Percentiles rank a stretch among this genome's conserved stretches.
Evolutionary conservation across 345 rosid genomes (phyloP).

Genomic region (Excoecaria agallocha): DNA sequence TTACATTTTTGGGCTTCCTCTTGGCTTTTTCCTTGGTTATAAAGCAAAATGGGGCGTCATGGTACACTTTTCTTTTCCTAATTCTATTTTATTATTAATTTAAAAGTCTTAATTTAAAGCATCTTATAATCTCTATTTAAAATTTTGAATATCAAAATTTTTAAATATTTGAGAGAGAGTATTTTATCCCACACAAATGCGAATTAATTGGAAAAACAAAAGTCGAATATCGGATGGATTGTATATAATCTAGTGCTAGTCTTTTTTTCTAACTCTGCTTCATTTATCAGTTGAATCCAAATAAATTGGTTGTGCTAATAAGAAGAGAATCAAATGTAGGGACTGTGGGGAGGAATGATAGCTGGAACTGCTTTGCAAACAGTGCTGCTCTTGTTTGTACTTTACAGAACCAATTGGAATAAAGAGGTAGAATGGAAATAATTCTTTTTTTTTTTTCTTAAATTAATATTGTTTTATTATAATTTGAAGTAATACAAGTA

Average conservation of each 20-base stretch:
- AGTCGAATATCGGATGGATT: no score
- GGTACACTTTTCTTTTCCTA: conserved; percentile 30
- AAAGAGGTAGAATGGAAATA: conserved; percentile 49
- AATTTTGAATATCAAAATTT: no score
- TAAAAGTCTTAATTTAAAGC: not conserved
- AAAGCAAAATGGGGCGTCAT: conserved; percentile 51
- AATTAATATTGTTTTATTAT: no score
- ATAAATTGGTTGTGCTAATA: not conserved
- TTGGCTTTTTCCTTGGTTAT: conserved; percentile 76
- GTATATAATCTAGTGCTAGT: no score
- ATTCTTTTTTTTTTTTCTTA: no score
- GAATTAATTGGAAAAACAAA: no score
- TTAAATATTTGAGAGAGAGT: no score
- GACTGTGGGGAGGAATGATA: conserved; percentile 85
- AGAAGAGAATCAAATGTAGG: conserved; percentile 27
- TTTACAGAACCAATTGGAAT: conserved; percentile 72
- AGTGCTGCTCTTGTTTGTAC: conserved; percentile 45
- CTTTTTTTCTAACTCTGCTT: no score
- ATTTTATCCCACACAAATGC: no score
- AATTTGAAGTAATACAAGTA: no score
- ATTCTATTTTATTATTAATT: not conserved
- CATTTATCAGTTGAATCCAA: no score
- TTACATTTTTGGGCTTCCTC: conserved; percentile 70
- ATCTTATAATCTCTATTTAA: no score
- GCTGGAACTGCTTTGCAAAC: conserved; percentile 74